A percentile compares a stretch with the other conserved stretches of the same genome.
phyloP scores from a whole-genome alignment of 495 filamentous ascomycete species.

The Tuber microsphaerosporum region DNA sequence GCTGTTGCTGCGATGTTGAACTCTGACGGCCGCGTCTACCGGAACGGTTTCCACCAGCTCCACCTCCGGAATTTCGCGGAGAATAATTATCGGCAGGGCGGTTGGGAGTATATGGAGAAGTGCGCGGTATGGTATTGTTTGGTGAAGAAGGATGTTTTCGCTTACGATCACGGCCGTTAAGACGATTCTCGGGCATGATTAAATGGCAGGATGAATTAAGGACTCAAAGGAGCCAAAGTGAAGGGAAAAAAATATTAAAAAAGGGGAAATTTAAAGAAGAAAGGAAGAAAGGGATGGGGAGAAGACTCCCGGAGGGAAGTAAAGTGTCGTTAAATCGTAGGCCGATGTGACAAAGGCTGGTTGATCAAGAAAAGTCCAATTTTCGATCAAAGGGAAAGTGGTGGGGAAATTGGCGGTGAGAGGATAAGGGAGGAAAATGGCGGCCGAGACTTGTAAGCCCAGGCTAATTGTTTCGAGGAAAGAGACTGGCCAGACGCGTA shows the following conservation, averaged over 20 bases:
- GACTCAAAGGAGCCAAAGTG: not conserved
- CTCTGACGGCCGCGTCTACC: slow-evolving; percentile 32
- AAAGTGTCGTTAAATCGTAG: slow-evolving; percentile 7
- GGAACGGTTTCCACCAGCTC: slow-evolving; percentile 29
- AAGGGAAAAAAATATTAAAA: not conserved
- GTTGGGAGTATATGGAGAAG: slow-evolving; percentile 35
- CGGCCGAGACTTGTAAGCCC: slow-evolving; percentile 14
- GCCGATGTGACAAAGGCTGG: slow-evolving; percentile 11
- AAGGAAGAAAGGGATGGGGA: slow-evolving; percentile 13
- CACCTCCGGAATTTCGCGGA: slow-evolving; percentile 27
- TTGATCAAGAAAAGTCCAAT: slow-evolving; percentile 16
- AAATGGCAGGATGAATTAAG: slow-evolving; percentile 26
- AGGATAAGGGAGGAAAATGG: slow-evolving; percentile 10
- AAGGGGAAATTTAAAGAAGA: not conserved
- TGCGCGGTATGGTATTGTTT: slow-evolving; percentile 26
- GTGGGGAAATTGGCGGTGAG: slow-evolving; percentile 10
- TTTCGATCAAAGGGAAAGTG: slow-evolving; percentile 6
- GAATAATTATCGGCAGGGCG: slow-evolving; percentile 29
- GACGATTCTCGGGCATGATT: slow-evolving; percentile 21
- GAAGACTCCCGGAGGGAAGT: slow-evolving; percentile 19
- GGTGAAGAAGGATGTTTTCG: slow-evolving; percentile 38
- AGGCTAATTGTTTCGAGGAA: not conserved
- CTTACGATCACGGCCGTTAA: slow-evolving; percentile 32
- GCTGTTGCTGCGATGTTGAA: slow-evolving; percentile 28
- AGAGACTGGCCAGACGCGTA: not conserved